A percentile compares a stretch with the other conserved stretches of the same genome.
phyloP scores from a whole-genome alignment of 352 stramenopile genomes.

The Paralagenidium karlingii region DNA sequence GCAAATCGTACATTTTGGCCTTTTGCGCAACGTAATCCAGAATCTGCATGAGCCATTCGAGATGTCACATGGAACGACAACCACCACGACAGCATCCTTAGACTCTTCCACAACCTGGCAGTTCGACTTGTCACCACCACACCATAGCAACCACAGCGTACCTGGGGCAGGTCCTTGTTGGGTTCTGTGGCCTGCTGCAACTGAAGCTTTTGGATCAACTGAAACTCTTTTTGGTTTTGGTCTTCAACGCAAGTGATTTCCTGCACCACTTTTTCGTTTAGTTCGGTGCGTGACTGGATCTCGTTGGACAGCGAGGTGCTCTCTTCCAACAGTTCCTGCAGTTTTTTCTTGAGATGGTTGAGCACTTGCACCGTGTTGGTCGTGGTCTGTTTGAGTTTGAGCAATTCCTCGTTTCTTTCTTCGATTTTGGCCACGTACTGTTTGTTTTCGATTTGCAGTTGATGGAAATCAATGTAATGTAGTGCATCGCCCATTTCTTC shows the following conservation, averaged over 20 bases:
- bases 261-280: conserved; percentile 81
- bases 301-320: conserved; percentile 67
- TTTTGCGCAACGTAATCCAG: conserved; percentile 88
- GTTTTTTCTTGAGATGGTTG: conserved; percentile 85
- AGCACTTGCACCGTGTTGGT: conserved; percentile 83
- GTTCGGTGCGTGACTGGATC: conserved; percentile 63
- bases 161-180: conserved; percentile 76
- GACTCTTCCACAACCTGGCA: no score
- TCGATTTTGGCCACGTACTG: conserved; percentile 93
- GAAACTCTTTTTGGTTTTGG: conserved; percentile 57
- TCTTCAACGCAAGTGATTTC: conserved; percentile 58
- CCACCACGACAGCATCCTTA: no score
- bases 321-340: conserved; percentile 79
- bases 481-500: conserved; percentile 92
- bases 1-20: conserved; percentile 79
- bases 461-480: conserved; percentile 95
- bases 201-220: conserved; percentile 40
- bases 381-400: conserved; percentile 86
- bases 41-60: conserved; percentile 17
- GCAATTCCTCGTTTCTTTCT: conserved; percentile 89
- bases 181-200: conserved; percentile 54
- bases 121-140: no score
- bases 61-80: no score
- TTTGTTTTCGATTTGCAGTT: conserved; percentile 95
- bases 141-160: no score